Percentiles rank a stretch among this genome's conserved stretches.
These are phyloP conservation scores for Gautieria morchelliformis DNA, from an alignment of 768 basidiomycete species.

Conservation along the genomic window DNA sequence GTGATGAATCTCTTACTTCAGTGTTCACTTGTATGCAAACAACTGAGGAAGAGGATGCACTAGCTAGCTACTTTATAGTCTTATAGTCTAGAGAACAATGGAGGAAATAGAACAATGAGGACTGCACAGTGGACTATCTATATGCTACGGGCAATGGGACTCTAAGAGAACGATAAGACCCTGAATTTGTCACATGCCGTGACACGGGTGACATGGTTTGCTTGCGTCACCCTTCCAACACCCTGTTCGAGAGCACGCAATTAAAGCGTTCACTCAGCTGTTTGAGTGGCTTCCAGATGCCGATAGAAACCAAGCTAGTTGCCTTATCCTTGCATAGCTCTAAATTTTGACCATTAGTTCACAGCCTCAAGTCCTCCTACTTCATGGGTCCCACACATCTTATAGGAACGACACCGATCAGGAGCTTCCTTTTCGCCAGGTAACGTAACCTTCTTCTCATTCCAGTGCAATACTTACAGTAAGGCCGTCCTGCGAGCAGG, in stretches of 20 bases:
- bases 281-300: constrained; percentile 36
- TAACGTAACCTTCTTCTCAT: constrained; percentile 19
- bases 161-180: too few species aligned
- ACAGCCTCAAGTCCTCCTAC: constrained; percentile 60
- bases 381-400: constrained; percentile 53
- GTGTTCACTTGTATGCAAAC: too few species aligned
- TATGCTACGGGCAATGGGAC: too few species aligned
- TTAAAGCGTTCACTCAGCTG: constrained; percentile 45
- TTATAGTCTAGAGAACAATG: too few species aligned
- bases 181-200: too few species aligned
- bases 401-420: constrained; percentile 81
- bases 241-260: constrained; percentile 13
- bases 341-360: background rate
- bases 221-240: too few species aligned
- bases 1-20: too few species aligned
- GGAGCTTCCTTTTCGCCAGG: constrained; percentile 58
- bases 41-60: too few species aligned
- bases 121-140: too few species aligned
- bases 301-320: constrained; percentile 44
- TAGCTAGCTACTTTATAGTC: too few species aligned
- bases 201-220: too few species aligned
- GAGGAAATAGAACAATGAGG: too few species aligned
- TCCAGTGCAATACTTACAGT: background rate
- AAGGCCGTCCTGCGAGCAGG: constrained; percentile 23
- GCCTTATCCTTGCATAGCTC: background rate